These are phyloP conservation scores for Wickerhamiella vanderwaltii DNA, from an alignment of 805 yeast genomes.

Conservation along the genomic window DNA sequence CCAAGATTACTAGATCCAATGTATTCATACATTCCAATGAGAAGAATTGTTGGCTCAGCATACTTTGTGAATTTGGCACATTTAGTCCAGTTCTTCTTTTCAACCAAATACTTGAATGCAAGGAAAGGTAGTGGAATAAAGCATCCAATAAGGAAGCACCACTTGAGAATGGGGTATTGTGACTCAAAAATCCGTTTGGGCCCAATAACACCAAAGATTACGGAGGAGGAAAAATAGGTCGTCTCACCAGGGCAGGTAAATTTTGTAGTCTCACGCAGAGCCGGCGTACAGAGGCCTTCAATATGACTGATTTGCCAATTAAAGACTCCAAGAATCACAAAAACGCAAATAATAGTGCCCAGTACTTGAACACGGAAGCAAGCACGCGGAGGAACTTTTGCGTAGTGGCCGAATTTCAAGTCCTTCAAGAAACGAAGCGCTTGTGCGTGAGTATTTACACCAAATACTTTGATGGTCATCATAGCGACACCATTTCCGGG, in stretches of 20 bases:
- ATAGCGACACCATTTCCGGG: constrained; percentile 28
- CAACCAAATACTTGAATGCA: constrained; percentile 15
- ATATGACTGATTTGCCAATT: constrained; percentile 34
- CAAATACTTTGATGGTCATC: constrained; percentile 42
- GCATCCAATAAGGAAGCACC: constrained; percentile 51
- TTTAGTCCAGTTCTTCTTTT: constrained; percentile 18
- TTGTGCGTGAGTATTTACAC: constrained; percentile 50
- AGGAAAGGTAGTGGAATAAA: constrained; percentile 19
- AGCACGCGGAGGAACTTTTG: constrained; percentile 33
- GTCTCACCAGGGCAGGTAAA: constrained; percentile 34
- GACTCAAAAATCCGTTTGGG: constrained; percentile 40
- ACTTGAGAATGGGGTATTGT: constrained; percentile 48
- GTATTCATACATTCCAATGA: constrained; percentile 10
- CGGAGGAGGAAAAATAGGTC: constrained; percentile 38
- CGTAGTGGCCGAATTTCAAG: constrained; percentile 38
- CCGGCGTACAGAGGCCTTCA: constrained; percentile 35
- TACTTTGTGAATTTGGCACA: constrained; percentile 21
- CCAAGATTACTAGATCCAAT: constrained; percentile 20
- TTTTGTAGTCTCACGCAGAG: constrained; percentile 26
- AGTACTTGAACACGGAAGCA: constrained; percentile 30
- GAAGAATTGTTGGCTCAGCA: constrained; percentile 37
- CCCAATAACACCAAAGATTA: constrained; percentile 50
- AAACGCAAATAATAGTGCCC: constrained; percentile 32
- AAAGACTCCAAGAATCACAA: constrained; percentile 33
- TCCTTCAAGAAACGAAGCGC: constrained; percentile 44